phyloP scores from a whole-genome alignment of 106 monocot species.

The Dioscorea dumetorum region DNA sequence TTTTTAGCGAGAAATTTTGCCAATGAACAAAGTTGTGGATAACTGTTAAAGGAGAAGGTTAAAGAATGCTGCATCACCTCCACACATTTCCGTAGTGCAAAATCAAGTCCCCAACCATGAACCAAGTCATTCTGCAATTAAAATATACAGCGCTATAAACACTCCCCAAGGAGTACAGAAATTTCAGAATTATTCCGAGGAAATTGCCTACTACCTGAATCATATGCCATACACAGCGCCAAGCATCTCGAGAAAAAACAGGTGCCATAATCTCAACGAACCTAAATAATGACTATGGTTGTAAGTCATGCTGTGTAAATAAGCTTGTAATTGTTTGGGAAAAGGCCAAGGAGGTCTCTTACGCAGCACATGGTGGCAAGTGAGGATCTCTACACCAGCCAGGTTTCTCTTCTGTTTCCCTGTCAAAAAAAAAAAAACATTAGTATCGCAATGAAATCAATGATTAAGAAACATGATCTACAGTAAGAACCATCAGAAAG shows the following conservation, averaged over 20 bases:
- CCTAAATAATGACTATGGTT: background rate
- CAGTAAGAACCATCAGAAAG: no score
- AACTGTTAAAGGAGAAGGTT: no score
- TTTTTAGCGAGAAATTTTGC: no score
- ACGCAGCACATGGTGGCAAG: conserved; percentile 13
- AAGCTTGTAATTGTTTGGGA: background rate
- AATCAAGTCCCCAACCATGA: conserved; percentile 16
- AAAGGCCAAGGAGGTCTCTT: background rate
- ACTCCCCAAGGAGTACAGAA: background rate
- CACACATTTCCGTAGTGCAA: conserved; percentile 6
- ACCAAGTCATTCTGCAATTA: conserved; percentile 9
- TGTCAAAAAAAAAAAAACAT: background rate
- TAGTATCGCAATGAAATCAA: background rate
- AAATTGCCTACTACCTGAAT: conserved; percentile 4
- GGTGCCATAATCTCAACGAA: conserved; percentile 13
- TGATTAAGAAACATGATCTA: no score
- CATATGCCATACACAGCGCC: conserved; percentile 16
- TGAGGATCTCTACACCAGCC: conserved; percentile 9
- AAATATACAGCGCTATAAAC: background rate
- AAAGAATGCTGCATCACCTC: background rate
- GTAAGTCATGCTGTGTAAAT: no score
- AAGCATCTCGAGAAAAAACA: conserved; percentile 11
- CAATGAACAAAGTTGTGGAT: no score
- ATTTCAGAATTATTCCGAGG: background rate
- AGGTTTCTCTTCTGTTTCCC: conserved; percentile 10